phyloP scores from a whole-genome alignment of 495 filamentous ascomycete species.

The Podospora fimiseda region DNA sequence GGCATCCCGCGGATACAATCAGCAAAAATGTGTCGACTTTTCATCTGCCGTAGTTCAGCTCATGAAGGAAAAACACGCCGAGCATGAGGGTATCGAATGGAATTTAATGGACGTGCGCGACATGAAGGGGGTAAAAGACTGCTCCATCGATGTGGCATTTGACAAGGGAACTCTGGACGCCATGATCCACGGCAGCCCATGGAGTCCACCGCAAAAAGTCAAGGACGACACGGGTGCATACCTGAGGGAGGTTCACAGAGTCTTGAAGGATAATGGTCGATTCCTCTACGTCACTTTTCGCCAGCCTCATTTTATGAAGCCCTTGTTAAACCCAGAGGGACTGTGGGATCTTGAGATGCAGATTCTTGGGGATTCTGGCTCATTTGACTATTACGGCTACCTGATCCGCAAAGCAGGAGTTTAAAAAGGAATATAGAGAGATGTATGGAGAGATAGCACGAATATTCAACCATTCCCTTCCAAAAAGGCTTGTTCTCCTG shows the following conservation, averaged over 20 bases:
- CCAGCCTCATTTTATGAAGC: conserved; percentile 55
- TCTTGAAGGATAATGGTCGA: conserved; percentile 46
- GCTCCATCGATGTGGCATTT: conserved; percentile 49
- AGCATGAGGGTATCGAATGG: conserved; percentile 40
- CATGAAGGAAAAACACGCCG: conserved; percentile 41
- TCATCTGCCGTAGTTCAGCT: conserved; percentile 44
- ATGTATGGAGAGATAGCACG: no score
- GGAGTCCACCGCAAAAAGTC: conserved; percentile 51
- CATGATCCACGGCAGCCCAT: conserved; percentile 53
- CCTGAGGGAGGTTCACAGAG: conserved; percentile 48
- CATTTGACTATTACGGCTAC: conserved; percentile 38
- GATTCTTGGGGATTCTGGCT: conserved; percentile 31
- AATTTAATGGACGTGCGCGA: conserved; percentile 46
- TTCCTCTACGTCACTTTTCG: conserved; percentile 55
- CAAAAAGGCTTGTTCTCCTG: no score
- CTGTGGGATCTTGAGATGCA: conserved; percentile 41
- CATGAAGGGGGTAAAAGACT: conserved; percentile 32
- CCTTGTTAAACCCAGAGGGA: conserved; percentile 39
- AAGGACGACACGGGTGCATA: conserved; percentile 45
- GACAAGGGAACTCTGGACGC: conserved; percentile 59
- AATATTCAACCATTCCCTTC: no score
- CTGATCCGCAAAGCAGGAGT: neutral
- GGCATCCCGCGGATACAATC: conserved; percentile 39
- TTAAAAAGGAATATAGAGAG: no score
- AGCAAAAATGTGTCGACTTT: conserved; percentile 55